These are phyloP conservation scores for Sporothrix luriei DNA, from an alignment of 2,329 filamentous ascomycete genomes.

Conservation along the genomic window DNA sequence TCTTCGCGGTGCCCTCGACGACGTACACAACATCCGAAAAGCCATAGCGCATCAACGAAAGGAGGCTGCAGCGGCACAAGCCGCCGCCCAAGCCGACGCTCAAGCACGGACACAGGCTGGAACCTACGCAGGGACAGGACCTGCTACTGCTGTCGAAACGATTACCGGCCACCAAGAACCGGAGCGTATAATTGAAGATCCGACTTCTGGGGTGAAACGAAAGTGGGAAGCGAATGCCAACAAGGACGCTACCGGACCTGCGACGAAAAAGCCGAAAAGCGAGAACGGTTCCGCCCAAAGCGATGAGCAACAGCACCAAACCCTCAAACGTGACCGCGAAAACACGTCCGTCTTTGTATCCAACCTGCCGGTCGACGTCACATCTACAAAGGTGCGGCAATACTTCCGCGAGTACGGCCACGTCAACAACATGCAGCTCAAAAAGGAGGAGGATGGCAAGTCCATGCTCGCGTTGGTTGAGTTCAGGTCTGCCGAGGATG, in stretches of 20 bases:
- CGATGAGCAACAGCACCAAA: constrained; percentile 36
- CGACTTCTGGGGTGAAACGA: constrained; percentile 62
- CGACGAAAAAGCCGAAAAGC: constrained; percentile 68
- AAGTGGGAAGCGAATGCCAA: constrained; percentile 66
- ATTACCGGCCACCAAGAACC: constrained; percentile 35
- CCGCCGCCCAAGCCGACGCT: constrained; percentile 47
- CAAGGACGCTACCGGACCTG: constrained; percentile 54
- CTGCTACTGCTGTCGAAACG: background rate
- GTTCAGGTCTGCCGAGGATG: constrained; percentile 79
- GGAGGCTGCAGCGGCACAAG: constrained; percentile 47
- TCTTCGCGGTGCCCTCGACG: constrained; percentile 72
- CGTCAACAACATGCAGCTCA: constrained; percentile 74
- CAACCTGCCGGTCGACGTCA: constrained; percentile 70
- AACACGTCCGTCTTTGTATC: constrained; percentile 82
- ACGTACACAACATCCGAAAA: constrained; percentile 69
- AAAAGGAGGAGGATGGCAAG: constrained; percentile 62
- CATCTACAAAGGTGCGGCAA: constrained; percentile 74
- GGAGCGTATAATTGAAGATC: constrained; percentile 42
- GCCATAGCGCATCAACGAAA: constrained; percentile 65
- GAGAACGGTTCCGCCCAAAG: constrained; percentile 43
- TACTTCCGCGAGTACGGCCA: constrained; percentile 91
- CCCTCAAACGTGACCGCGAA: constrained; percentile 80
- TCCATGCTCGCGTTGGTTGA: constrained; percentile 77
- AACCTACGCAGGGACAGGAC: background rate
- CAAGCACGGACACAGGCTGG: constrained; percentile 37